Conservation (phyloP, 2,329 filamentous ascomycete genomes). For the Fusarium nodosum region DNA sequence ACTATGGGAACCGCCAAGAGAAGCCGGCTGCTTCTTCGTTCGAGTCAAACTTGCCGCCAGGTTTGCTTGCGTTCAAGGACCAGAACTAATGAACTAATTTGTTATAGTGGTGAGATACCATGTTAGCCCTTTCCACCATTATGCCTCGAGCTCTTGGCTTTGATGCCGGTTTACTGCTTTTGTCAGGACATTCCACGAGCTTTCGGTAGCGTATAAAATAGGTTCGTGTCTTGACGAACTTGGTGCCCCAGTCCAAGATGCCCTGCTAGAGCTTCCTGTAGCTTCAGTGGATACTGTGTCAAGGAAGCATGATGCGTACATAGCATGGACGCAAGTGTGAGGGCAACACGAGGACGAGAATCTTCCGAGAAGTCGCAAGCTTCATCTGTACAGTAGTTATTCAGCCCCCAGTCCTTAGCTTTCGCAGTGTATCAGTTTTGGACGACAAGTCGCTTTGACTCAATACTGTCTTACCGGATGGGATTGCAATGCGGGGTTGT, state of each 20-base stretch:
- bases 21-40: constrained; percentile 24
- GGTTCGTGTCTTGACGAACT: not conserved
- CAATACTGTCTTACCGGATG: not conserved
- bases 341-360: constrained; percentile 24
- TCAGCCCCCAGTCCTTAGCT: not conserved
- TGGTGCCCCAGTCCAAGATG: not conserved
- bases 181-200: constrained; percentile 39
- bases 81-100: not conserved
- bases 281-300: constrained; percentile 1
- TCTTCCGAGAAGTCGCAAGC: constrained; percentile 6
- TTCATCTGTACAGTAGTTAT: not conserved
- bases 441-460: not conserved
- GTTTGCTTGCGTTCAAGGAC: not conserved
- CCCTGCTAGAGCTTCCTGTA: constrained; percentile 4
- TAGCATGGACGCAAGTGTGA: constrained; percentile 23
- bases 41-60: constrained; percentile 8
- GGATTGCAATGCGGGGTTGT: constrained; percentile 4
- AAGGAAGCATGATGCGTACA: constrained; percentile 9
- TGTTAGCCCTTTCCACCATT: not conserved
- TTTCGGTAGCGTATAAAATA: not conserved
- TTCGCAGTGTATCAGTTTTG: not conserved
- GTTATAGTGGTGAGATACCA: constrained; percentile 3
- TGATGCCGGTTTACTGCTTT: constrained; percentile 38
- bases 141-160: not conserved
- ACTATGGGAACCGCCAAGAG: constrained; percentile 41